Evolutionary conservation across 2,329 filamentous ascomycete genomes (phyloP).

Genomic region (Calonectria fujianensis): DNA sequence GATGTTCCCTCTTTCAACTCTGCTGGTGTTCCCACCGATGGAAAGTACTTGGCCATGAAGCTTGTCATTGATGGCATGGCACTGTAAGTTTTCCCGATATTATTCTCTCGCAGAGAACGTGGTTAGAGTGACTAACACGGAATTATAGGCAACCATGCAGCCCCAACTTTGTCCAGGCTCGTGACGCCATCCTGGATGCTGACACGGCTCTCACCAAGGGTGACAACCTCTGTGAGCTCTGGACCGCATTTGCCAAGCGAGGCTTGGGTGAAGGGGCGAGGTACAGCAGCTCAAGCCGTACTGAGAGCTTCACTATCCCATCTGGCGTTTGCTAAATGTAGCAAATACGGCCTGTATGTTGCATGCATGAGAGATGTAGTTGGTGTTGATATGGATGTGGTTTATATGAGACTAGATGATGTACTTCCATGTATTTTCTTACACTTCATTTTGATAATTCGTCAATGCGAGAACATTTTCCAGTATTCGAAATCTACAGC

Average conservation of each 20-base stretch:
- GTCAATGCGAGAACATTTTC: not conserved
- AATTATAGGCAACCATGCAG: slow-evolving; percentile 70
- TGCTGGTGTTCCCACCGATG: slow-evolving; percentile 70
- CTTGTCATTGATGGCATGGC: slow-evolving; percentile 71
- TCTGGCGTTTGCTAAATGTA: slow-evolving; percentile 49
- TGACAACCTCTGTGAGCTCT: slow-evolving; percentile 70
- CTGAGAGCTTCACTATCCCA: slow-evolving; percentile 58
- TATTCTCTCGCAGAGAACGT: rapidly evolving
- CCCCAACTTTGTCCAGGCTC: slow-evolving; percentile 71
- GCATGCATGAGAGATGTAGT: not conserved
- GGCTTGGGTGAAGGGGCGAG: slow-evolving; percentile 67
- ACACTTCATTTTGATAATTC: not conserved
- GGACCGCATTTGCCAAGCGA: slow-evolving; percentile 74
- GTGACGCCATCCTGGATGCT: slow-evolving; percentile 74
- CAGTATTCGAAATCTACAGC: no score
- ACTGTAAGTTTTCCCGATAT: slow-evolving; percentile 53
- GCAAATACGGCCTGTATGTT: not conserved
- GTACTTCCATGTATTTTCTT: not conserved
- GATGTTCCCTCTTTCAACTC: slow-evolving; percentile 63
- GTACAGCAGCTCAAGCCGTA: slow-evolving; percentile 55
- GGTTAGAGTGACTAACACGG: slow-evolving; percentile 21
- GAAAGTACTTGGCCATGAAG: slow-evolving; percentile 71
- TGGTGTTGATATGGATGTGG: not conserved
- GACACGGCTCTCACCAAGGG: slow-evolving; percentile 71
- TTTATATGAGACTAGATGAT: not conserved